Evolutionary conservation across 768 basidiomycete species (phyloP), one percentile per base, ranked within the genome.

Genomic region (Leccinum rimulosum): DNA sequence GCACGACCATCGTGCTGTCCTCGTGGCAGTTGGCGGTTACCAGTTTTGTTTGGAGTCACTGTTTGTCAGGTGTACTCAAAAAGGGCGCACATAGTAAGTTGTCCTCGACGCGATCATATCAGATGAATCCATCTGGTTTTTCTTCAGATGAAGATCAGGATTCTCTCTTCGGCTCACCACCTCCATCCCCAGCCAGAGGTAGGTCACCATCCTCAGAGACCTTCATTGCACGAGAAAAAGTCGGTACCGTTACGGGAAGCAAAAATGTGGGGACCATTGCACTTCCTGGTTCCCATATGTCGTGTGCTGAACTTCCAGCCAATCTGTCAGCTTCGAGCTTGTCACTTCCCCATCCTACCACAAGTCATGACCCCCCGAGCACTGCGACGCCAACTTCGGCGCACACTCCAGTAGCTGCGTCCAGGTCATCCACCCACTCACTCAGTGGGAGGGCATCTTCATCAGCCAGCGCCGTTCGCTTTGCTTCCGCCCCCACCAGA

Each of bases 231-330:
- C 57, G 55, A 65, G 69, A 63, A 63, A 63, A 58, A 62, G 47
- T 43, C 30, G 40, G 57, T 52, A 66, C 68, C 66, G 67, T 74
- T 74, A 77, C 67, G 12, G 35, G 56, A 60, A 60, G 57, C 60
- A 67, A 65, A 73, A 91, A 93, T 84, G 91, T 93, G 90, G 90
- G 89, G 90, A 88, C 90, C 89, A 91, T 91, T 92, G 91, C 91
- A 92, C 91, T 92, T 90, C 89, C 89, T 91, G 91, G 90, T 84
- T 89, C 89, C 89, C 90, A 88, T 79, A 81, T 73, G 72, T 74
- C 78, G 75, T 80, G 79, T 89, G 88, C 88, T 91, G 88, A 92
- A 91, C 81, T 86, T 77, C 82, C 89, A 77, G 81, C 87, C 80
- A 77, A 84, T 80, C 85, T 86, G 84, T 75, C 87, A 90, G 89